These are phyloP conservation scores for Boletus speciosus DNA, from an alignment of 768 basidiomycete species.

Conservation along the genomic window DNA sequence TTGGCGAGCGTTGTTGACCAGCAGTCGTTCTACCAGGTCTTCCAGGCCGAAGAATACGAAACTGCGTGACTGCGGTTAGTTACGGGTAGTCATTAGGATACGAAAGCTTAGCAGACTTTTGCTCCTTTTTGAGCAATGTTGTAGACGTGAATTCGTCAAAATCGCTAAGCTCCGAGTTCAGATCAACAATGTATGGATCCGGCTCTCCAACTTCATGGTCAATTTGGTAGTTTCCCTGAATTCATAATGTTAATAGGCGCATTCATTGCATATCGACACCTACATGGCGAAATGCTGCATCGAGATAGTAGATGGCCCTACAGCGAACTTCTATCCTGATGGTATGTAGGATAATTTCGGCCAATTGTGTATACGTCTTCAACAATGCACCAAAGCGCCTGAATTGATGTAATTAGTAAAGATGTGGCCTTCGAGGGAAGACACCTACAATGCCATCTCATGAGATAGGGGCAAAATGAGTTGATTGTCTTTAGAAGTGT, in stretches of 20 bases:
- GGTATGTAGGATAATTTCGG: constrained; percentile 81
- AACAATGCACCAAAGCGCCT: constrained; percentile 91
- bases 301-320: constrained; percentile 75
- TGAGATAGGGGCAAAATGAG: constrained; percentile 74
- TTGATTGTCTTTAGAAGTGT: constrained; percentile 40
- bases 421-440: background rate
- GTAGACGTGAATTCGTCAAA: constrained; percentile 68
- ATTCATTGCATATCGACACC: constrained; percentile 21
- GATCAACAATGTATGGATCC: constrained; percentile 82
- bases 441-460: constrained; percentile 83
- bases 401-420: constrained; percentile 7
- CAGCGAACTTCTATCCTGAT: constrained; percentile 87
- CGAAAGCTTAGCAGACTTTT: constrained; percentile 48
- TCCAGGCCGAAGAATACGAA: constrained; percentile 88
- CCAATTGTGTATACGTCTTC: constrained; percentile 86
- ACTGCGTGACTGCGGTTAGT: constrained; percentile 37
- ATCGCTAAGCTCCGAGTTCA: constrained; percentile 75
- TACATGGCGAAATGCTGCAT: constrained; percentile 75
- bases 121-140: constrained; percentile 60
- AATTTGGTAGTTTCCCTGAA: constrained; percentile 79
- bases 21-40: constrained; percentile 76
- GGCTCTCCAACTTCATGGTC: constrained; percentile 87
- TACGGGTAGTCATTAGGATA: background rate
- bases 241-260: constrained; percentile 7
- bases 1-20: constrained; percentile 71